Evolutionary conservation across 805 yeast species (phyloP).

Genomic region (Candida yuanshanica): DNA sequence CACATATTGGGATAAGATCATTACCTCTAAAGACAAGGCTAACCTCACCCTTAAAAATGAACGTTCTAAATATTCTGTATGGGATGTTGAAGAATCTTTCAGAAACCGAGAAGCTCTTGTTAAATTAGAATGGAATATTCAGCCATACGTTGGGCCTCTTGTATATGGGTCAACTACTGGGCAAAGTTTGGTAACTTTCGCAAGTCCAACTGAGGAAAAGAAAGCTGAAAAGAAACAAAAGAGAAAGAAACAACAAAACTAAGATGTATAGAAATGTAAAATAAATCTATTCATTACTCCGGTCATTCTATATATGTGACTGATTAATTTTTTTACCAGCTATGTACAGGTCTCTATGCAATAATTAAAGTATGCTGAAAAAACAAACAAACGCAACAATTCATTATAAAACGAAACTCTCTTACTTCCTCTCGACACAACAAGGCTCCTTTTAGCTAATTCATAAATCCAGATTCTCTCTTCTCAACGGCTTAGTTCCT

Average conservation of each 20-base stretch:
- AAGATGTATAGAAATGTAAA: not conserved
- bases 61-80: constrained; percentile 74
- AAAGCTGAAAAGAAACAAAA: constrained; percentile 8
- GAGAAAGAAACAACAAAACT: constrained; percentile 9
- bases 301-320: not conserved
- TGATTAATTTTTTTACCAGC: not conserved
- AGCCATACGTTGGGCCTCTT: constrained; percentile 84
- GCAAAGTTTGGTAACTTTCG: constrained; percentile 14
- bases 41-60: constrained; percentile 42
- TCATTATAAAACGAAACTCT: no score
- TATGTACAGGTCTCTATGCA: constrained; percentile 1
- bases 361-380: no score
- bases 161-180: constrained; percentile 54
- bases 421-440: not conserved
- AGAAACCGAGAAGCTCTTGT: constrained; percentile 61
- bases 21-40: constrained; percentile 55
- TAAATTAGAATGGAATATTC: constrained; percentile 83
- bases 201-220: constrained; percentile 11
- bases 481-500: constrained; percentile 6
- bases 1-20: constrained; percentile 88
- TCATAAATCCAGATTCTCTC: no score
- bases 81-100: constrained; percentile 67
- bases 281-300: not conserved
- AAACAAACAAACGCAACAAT: not conserved
- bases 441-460: not conserved